Conservation (phyloP, 306 rosid genomes). For the Trifolium subterraneum region DNA sequence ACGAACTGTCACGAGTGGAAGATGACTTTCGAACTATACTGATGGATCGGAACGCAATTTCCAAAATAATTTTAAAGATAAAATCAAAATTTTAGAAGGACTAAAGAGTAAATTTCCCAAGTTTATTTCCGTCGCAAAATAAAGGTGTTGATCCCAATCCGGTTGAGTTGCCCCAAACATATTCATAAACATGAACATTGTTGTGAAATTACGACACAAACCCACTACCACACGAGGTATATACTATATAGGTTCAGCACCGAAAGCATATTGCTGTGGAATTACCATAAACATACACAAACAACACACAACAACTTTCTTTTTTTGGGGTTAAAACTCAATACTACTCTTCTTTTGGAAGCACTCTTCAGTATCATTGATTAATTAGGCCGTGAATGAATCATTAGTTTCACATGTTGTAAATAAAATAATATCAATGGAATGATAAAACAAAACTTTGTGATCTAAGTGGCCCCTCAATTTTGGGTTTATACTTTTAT, state of each 20-base stretch:
- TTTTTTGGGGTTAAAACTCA: background rate
- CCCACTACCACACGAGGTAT: background rate
- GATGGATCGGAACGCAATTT: too few relatives aligned
- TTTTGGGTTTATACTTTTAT: background rate
- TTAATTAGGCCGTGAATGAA: background rate
- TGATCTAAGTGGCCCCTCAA: slow-evolving; percentile 1
- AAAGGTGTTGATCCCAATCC: background rate
- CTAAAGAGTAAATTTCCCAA: too few relatives aligned
- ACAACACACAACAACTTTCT: background rate
- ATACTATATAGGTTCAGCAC: background rate
- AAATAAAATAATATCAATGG: background rate
- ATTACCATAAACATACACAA: background rate
- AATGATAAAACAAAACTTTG: background rate
- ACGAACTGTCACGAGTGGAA: too few relatives aligned
- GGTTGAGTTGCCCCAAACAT: too few relatives aligned
- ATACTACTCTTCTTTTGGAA: background rate
- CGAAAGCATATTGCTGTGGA: background rate
- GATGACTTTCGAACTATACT: too few relatives aligned
- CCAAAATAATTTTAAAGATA: too few relatives aligned
- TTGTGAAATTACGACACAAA: background rate
- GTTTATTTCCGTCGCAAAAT: too few relatives aligned
- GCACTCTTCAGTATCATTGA: background rate
- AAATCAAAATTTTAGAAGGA: too few relatives aligned
- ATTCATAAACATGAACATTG: too few relatives aligned
- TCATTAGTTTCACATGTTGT: background rate